Percentiles rank a stretch among this genome's conserved stretches.
These are phyloP conservation scores for Stagonosporopsis vannaccii DNA, from an alignment of 2,329 filamentous ascomycete species.

Conservation along the genomic window DNA sequence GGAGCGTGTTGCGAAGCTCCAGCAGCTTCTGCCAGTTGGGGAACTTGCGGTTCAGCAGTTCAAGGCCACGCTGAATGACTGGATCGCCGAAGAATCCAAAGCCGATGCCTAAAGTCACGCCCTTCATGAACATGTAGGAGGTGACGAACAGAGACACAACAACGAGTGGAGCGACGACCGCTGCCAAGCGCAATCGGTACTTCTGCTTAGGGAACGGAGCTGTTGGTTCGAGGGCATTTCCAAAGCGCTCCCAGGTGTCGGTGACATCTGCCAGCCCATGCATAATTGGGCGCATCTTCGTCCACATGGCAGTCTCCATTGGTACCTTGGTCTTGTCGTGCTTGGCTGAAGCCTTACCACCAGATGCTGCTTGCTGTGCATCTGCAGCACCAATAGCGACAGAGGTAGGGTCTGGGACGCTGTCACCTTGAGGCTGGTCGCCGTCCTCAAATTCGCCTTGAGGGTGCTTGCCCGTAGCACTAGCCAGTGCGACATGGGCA, in stretches of 20 bases:
- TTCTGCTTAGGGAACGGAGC: slow-evolving; percentile 56
- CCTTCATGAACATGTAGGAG: slow-evolving; percentile 66
- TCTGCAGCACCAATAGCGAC: slow-evolving; percentile 62
- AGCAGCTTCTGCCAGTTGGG: slow-evolving; percentile 79
- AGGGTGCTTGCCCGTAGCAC: slow-evolving; percentile 78
- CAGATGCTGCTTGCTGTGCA: slow-evolving; percentile 62
- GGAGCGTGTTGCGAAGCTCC: slow-evolving; percentile 75
- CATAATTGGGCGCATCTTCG: slow-evolving; percentile 77
- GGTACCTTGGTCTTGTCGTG: slow-evolving; percentile 82
- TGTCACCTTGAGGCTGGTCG: slow-evolving; percentile 54
- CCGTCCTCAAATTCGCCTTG: slow-evolving; percentile 63
- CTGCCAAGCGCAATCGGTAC: slow-evolving; percentile 56
- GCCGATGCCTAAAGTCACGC: slow-evolving; percentile 70
- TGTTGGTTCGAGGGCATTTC: slow-evolving; percentile 61
- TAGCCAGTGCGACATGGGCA: slow-evolving; percentile 74
- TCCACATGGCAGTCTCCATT: slow-evolving; percentile 79
- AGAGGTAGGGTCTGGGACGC: slow-evolving; percentile 68
- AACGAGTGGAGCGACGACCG: slow-evolving; percentile 54
- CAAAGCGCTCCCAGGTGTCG: slow-evolving; percentile 70
- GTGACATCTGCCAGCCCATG: slow-evolving; percentile 65
- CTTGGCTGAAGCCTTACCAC: slow-evolving; percentile 57
- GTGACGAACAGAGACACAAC: slow-evolving; percentile 54
- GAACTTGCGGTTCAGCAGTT: slow-evolving; percentile 66
- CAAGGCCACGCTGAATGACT: slow-evolving; percentile 66
- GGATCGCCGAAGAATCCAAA: slow-evolving; percentile 84